Percentiles rank a stretch among this genome's conserved stretches.
These are phyloP conservation scores for Trifolium pratense DNA, from an alignment of 306 rosid species.

Conservation along the genomic window DNA sequence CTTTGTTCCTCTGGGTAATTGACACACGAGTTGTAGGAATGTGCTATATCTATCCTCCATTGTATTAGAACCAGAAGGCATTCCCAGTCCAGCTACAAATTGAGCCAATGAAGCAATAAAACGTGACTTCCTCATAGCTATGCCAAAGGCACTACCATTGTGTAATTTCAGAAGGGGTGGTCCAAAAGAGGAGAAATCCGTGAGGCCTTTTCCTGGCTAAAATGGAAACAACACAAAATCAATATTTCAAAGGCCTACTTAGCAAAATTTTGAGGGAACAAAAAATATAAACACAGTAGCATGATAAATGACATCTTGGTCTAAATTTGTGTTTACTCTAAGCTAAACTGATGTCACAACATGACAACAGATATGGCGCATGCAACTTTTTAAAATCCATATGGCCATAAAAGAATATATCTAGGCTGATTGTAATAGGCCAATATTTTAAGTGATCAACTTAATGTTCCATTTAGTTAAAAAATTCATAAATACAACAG, in stretches of 20 bases:
- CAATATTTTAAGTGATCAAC: conserved; percentile 11
- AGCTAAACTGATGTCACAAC: background rate
- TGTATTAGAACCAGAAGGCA: conserved; percentile 45
- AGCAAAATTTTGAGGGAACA: conserved; percentile 13
- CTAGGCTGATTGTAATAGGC: conserved; percentile 17
- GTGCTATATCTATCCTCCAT: conserved; percentile 59
- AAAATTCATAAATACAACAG: background rate
- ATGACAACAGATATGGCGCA: conserved; percentile 3
- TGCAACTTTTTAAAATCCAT: background rate
- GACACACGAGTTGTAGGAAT: conserved; percentile 72
- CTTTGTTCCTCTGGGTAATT: conserved; percentile 69
- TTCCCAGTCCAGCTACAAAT: conserved; percentile 58
- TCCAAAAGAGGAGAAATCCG: conserved; percentile 68
- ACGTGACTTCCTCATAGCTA: conserved; percentile 74
- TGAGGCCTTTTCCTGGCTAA: conserved; percentile 73
- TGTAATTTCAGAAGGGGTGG: conserved; percentile 78
- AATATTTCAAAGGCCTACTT: background rate
- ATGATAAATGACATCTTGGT: background rate
- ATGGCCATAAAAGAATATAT: background rate
- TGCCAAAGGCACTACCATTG: conserved; percentile 72
- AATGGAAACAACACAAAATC: conserved; percentile 35
- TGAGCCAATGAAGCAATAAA: conserved; percentile 83
- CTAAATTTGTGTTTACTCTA: background rate
- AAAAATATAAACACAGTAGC: background rate
- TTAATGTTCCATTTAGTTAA: conserved; percentile 15